Evolutionary conservation across 805 yeast species (phyloP).

Genomic region (Kregervanrija pseudodelftensis): DNA sequence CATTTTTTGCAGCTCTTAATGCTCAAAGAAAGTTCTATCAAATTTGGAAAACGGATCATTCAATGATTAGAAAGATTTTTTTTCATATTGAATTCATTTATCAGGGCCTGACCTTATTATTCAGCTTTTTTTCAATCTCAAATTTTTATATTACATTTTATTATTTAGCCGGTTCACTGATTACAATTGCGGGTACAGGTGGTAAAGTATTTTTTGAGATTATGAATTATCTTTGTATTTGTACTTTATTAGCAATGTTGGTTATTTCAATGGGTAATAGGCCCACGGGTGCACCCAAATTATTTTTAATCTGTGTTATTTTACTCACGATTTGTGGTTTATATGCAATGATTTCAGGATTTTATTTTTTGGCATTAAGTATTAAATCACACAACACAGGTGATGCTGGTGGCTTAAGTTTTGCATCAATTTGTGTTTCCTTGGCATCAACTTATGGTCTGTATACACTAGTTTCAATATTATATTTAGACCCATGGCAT

Average conservation of each 20-base stretch:
- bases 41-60: conserved; percentile 87
- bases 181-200: conserved; percentile 53
- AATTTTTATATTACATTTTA: conserved; percentile 91
- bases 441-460: conserved; percentile 87
- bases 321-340: conserved; percentile 71
- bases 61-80: conserved; percentile 67
- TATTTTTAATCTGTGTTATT: conserved; percentile 68
- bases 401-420: conserved; percentile 38
- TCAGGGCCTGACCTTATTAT: conserved; percentile 71
- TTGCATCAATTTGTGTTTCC: conserved; percentile 76
- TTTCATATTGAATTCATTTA: conserved; percentile 84
- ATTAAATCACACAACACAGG: conserved; percentile 32
- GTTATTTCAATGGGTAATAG: conserved; percentile 94
- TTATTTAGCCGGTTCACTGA: conserved; percentile 83
- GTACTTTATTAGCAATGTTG: conserved; percentile 80
- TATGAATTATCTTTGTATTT: conserved; percentile 77
- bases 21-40: conserved; percentile 79
- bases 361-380: conserved; percentile 65
- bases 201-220: conserved; percentile 81
- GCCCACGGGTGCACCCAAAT: conserved; percentile 88
- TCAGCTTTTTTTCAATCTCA: conserved; percentile 88
- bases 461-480: conserved; percentile 70
- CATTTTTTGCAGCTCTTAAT: conserved; percentile 91
- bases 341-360: conserved; percentile 76
- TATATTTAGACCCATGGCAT: conserved; percentile 97